A percentile compares a stretch with the other conserved stretches of the same genome.
Evolutionary conservation across 2,329 filamentous ascomycete genomes (phyloP).

Genomic region (Spiromastix sp.): DNA sequence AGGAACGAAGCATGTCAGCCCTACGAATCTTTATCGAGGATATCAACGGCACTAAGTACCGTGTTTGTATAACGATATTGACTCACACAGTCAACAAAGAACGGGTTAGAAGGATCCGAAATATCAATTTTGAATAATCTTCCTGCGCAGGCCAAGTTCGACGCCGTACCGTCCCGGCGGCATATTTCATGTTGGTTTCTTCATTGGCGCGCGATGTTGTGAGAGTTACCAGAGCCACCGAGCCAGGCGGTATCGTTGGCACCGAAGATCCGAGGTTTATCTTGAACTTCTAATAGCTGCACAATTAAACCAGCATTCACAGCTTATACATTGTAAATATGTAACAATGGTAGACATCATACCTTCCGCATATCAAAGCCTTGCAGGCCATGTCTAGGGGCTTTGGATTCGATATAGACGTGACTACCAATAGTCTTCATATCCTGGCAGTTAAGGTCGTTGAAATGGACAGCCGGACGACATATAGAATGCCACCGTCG

Average conservation of each 20-base stretch:
- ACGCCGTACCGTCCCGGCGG: constrained; percentile 37
- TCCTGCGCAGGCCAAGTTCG: constrained; percentile 39
- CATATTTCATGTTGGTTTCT: constrained; percentile 43
- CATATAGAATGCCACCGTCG: constrained; percentile 37
- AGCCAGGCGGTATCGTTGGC: constrained; percentile 35
- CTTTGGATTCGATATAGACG: constrained; percentile 35
- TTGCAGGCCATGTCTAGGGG: constrained; percentile 46
- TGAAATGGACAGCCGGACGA: constrained; percentile 38
- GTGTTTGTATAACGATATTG: constrained; percentile 51
- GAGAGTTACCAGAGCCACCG: constrained; percentile 35
- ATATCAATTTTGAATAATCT: constrained; percentile 53
- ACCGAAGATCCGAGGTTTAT: constrained; percentile 33
- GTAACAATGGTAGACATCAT: not conserved
- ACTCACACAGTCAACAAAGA: constrained; percentile 43
- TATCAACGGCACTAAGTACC: no score
- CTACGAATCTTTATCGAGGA: no score
- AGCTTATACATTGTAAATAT: no score
- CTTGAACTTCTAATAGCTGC: constrained; percentile 39
- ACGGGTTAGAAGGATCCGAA: constrained; percentile 42
- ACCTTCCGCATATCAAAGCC: constrained; percentile 52
- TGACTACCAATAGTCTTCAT: constrained; percentile 31
- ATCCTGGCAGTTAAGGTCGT: constrained; percentile 28
- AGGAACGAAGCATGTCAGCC: not conserved
- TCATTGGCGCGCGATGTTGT: constrained; percentile 38
- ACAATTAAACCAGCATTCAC: not conserved